phyloP scores from a whole-genome alignment of 1,284 basidiomycete genomes.

The Stereum hirsutum region DNA sequence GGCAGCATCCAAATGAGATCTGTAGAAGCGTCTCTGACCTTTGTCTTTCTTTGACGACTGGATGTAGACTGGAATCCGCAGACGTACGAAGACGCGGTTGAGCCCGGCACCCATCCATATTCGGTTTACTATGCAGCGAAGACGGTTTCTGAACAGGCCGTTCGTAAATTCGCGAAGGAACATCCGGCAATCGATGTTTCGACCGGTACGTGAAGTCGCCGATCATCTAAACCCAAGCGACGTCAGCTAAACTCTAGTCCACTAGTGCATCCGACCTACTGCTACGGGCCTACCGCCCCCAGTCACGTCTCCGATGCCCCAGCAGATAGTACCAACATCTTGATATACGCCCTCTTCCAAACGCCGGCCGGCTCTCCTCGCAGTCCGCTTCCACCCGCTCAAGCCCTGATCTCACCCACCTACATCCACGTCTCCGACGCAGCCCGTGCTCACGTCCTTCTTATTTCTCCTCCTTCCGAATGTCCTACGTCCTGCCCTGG shows the following conservation, averaged over 20 bases:
- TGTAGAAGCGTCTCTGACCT: neutral
- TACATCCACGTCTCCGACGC: constrained; percentile 1
- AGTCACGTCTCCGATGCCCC: constrained; percentile 2
- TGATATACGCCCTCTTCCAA: constrained; percentile 1
- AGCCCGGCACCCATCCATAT: neutral
- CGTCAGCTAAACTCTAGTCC: neutral
- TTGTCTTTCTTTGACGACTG: neutral
- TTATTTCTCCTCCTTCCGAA: neutral
- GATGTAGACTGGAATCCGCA: neutral
- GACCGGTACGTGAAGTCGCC: constrained; percentile 14
- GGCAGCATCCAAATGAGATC: neutral
- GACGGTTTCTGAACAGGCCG: constrained; percentile 24
- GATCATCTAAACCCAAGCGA: neutral
- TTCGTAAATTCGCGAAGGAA: constrained; percentile 25
- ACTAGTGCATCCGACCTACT: neutral
- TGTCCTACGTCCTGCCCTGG: too few relatives aligned
- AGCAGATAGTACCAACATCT: neutral
- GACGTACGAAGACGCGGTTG: neutral
- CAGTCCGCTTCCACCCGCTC: too few relatives aligned
- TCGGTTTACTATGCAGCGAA: constrained; percentile 25
- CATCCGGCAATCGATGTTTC: constrained; percentile 25
- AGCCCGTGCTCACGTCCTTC: neutral
- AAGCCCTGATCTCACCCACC: neutral
- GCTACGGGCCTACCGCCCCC: constrained; percentile 1
- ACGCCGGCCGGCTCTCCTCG: neutral